Evolutionary conservation across 345 rosid genomes (phyloP).

Genomic region (Anastatica hierochuntica): DNA sequence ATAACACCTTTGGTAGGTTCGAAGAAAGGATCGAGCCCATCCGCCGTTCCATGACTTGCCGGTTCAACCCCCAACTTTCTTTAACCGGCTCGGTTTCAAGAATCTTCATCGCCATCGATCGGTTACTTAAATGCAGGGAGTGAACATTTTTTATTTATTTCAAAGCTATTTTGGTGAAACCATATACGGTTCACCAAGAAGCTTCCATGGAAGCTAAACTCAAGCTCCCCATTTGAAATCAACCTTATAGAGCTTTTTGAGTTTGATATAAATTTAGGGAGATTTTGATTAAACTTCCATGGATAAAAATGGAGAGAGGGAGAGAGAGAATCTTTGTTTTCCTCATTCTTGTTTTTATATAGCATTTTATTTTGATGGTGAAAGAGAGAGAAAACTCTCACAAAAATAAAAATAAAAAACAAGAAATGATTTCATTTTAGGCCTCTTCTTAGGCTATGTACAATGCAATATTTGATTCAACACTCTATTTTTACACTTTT

Average conservation of each 20-base stretch:
- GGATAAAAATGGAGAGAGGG: not conserved
- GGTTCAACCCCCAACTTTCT: slow-evolving; percentile 19
- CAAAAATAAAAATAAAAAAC: not conserved
- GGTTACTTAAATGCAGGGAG: slow-evolving; percentile 3
- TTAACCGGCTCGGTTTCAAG: not conserved
- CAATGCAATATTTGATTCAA: too few relatives aligned
- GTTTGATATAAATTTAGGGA: slow-evolving; percentile 8
- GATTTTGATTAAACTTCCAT: slow-evolving; percentile 6
- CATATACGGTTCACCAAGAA: not conserved
- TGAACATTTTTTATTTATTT: slow-evolving; percentile 4
- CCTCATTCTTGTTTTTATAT: slow-evolving; percentile 3
- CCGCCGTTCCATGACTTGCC: slow-evolving; percentile 27
- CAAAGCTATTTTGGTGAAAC: slow-evolving; percentile 11
- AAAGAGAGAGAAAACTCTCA: not conserved
- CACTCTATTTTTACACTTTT: too few relatives aligned
- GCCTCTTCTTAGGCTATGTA: too few relatives aligned
- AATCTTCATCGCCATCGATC: not conserved
- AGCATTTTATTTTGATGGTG: not conserved
- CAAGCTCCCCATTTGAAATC: slow-evolving; percentile 4
- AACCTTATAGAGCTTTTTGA: not conserved
- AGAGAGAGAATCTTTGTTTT: slow-evolving; percentile 10
- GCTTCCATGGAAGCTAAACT: slow-evolving; percentile 16
- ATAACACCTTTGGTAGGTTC: slow-evolving; percentile 25
- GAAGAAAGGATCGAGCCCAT: slow-evolving; percentile 20
- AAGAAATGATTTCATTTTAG: too few relatives aligned